Base-by-base conservation (phyloP, 176 grass and related monocot species). In the Zoysia pacifica region DNA sequence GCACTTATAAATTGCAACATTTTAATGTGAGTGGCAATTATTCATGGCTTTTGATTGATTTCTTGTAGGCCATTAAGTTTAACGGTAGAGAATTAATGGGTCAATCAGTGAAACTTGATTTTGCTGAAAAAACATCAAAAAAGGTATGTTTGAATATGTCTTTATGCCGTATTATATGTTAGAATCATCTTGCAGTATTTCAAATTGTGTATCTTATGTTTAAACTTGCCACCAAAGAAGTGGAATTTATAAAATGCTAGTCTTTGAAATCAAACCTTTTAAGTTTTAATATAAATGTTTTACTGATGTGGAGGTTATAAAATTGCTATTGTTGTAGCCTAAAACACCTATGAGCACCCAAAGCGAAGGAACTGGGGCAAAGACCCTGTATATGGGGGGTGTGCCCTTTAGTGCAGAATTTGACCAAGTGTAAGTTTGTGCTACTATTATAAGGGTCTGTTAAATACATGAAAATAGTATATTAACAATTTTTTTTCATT, bases 331-430 rank as follows among this genome's bases (percentile, higher is more conserved):
- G 67, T 70, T 79, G 73, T 73, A 93, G 91, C 91, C 86, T 38
- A 91, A 93, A 83, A 93, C 88, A 6, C 90, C 93, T 85, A 78
- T 42, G 9, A 77, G 36, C 28, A 81, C 62, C 80, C 76, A 97
- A 84, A 77, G 19, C 63, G 78, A 86, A 49, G 18, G 15, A 49
- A 46, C 73, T 53, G 93, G 86, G 10, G 45, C 86, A 14, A 83
- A 66, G 48, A 97, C 86, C 9, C 70, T 97, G 64, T 97, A 87
- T 85, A 38, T 97, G 43, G 91, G 70, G 41, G 93, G 93, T 37
- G 41, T 89, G 59, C 35, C 86, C n/a, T 97, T 40, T 2, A 20
- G 18, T 65, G 35, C 60, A 28, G 86, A 82, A 41, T 4, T 42
- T 70, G 89, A 93, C 2, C 70, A 87, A 41, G 63, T 93, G 94